Percentiles rank a stretch among this genome's conserved stretches.
Conservation (phyloP, 1,284 basidiomycete species). For the Ustilago nuda region DNA sequence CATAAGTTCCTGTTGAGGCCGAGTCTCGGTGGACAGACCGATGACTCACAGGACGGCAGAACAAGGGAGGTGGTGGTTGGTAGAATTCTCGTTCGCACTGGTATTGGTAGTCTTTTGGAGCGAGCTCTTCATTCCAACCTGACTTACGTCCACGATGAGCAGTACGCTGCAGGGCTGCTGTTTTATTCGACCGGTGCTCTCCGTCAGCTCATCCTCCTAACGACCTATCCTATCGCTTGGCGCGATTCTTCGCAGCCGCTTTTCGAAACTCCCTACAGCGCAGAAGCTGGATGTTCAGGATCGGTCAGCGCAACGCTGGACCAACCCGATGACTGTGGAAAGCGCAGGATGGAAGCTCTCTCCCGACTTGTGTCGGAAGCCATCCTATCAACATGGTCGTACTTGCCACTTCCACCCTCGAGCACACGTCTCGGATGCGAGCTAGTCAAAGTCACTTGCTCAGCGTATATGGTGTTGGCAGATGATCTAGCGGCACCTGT, state of each 20-base stretch:
- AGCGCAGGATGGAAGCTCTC: constrained; percentile 27
- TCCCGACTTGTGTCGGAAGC: constrained; percentile 22
- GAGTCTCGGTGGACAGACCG: not conserved
- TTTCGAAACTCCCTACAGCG: not conserved
- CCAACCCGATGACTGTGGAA: constrained; percentile 22
- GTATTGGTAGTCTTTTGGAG: constrained; percentile 40
- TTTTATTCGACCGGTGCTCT: constrained; percentile 25
- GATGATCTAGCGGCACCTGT: constrained; percentile 16
- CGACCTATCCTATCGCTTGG: constrained; percentile 25
- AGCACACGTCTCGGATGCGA: constrained; percentile 11
- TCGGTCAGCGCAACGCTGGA: not conserved
- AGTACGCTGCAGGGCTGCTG: constrained; percentile 20
- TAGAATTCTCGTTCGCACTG: constrained; percentile 34
- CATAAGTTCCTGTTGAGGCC: constrained; percentile 14
- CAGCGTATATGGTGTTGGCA: constrained; percentile 8
- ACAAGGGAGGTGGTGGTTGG: constrained; percentile 7
- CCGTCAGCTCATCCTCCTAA: constrained; percentile 30
- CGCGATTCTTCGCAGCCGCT: not conserved
- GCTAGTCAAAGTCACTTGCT: constrained; percentile 26
- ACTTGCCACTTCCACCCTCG: constrained; percentile 33
- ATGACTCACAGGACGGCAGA: not conserved
- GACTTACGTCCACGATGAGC: constrained; percentile 38
- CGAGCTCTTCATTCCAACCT: constrained; percentile 36
- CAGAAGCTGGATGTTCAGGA: not conserved
- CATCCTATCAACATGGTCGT: constrained; percentile 44